These are phyloP conservation scores for Xylaria sp. DNA, from an alignment of 2,329 filamentous ascomycete genomes.

Conservation along the genomic window DNA sequence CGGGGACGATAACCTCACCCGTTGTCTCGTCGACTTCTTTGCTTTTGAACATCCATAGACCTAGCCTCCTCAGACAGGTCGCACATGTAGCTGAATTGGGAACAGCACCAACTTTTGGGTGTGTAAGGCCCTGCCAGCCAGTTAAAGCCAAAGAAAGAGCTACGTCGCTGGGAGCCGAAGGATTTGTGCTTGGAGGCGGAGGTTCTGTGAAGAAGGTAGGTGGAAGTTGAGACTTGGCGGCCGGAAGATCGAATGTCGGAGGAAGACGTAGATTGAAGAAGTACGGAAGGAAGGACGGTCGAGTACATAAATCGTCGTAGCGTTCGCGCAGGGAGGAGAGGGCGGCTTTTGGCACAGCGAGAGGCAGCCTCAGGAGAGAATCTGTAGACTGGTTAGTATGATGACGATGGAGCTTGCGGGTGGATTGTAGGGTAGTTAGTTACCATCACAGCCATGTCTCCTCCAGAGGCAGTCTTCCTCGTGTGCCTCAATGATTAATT, in stretches of 20 bases:
- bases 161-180: slow-evolving; percentile 62
- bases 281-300: slow-evolving; percentile 68
- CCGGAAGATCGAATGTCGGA: slow-evolving; percentile 61
- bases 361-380: slow-evolving; percentile 68
- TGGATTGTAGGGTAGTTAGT: slow-evolving; percentile 31
- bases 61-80: slow-evolving; percentile 87
- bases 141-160: slow-evolving; percentile 76
- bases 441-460: slow-evolving; percentile 86
- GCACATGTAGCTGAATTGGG: slow-evolving; percentile 82
- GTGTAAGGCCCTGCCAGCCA: slow-evolving; percentile 77
- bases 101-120: slow-evolving; percentile 65
- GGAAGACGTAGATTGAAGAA: slow-evolving; percentile 70
- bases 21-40: slow-evolving; percentile 70
- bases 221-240: slow-evolving; percentile 61
- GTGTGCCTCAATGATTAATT: slow-evolving; percentile 79
- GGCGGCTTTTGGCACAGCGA: slow-evolving; percentile 69
- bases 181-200: slow-evolving; percentile 48
- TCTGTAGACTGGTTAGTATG: slow-evolving; percentile 55
- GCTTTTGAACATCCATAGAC: slow-evolving; percentile 92
- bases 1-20: slow-evolving; percentile 63
- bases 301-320: slow-evolving; percentile 69
- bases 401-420: background rate
- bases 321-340: slow-evolving; percentile 68
- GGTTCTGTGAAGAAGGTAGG: slow-evolving; percentile 64
- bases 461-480: slow-evolving; percentile 86